A percentile compares a stretch with the other conserved stretches of the same genome.
These are phyloP conservation scores for Citrullus mucosospermus DNA, from an alignment of 306 rosid genomes.

Conservation along the genomic window DNA sequence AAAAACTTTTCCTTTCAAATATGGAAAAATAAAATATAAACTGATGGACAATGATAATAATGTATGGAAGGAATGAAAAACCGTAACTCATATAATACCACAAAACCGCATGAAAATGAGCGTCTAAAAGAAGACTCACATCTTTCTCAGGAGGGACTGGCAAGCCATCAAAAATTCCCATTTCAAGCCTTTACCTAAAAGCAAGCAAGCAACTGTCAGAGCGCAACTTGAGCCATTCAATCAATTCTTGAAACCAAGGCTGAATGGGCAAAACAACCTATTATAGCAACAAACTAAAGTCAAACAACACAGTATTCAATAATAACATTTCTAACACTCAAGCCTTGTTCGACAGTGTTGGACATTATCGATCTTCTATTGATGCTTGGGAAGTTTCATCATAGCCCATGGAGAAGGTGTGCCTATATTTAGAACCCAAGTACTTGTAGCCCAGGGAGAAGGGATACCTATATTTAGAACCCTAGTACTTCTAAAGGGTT, in stretches of 20 bases:
- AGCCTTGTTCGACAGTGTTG: neutral
- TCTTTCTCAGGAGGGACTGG: constrained; percentile 71
- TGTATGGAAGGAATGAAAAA: neutral
- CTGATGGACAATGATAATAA: neutral
- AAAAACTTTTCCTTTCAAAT: neutral
- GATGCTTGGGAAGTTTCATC: neutral
- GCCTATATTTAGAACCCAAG: neutral
- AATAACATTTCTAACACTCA: neutral
- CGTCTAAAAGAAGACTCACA: constrained; percentile 30
- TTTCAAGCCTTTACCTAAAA: constrained; percentile 29
- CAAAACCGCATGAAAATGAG: constrained; percentile 11
- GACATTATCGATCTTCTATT: neutral
- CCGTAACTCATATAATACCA: neutral
- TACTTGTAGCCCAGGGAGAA: neutral
- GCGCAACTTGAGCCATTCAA: constrained; percentile 23
- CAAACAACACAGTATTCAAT: neutral
- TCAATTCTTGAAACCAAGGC: constrained; percentile 14
- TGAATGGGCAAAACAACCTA: constrained; percentile 12
- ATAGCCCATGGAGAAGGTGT: neutral
- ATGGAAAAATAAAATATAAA: neutral
- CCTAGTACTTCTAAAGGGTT: neutral
- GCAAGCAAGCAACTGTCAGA: constrained; percentile 19
- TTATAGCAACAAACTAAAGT: neutral
- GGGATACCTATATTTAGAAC: neutral
- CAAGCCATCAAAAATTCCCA: constrained; percentile 90